Conservation (phyloP, 768 basidiomycete genomes). For the Boletus vinaceobasis region DNA sequence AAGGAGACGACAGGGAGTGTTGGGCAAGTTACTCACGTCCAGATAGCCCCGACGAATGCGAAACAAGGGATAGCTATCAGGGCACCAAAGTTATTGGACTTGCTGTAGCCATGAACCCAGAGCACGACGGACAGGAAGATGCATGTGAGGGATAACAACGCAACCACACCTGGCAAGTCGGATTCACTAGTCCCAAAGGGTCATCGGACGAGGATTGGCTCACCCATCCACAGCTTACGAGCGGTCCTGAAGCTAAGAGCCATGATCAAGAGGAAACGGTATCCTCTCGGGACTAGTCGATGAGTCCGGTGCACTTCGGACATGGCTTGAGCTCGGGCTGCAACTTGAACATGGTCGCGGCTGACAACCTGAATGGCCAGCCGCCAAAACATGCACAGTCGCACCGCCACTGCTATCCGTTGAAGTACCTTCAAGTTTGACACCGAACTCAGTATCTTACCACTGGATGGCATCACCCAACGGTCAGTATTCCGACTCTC, state of each 20-base stretch:
- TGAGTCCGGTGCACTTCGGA: background rate
- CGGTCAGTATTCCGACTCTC: conserved; percentile 1
- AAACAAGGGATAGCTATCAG: conserved; percentile 36
- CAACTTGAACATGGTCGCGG: background rate
- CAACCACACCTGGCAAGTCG: conserved; percentile 31
- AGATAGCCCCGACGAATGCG: conserved; percentile 15
- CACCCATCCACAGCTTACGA: conserved; percentile 40
- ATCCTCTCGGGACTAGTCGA: background rate
- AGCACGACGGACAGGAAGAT: conserved; percentile 37
- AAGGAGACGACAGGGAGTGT: background rate
- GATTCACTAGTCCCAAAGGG: background rate
- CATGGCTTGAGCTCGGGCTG: conserved; percentile 1
- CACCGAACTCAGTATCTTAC: background rate
- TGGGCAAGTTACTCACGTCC: conserved; percentile 29
- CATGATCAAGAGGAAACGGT: conserved; percentile 24
- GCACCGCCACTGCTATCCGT: conserved; percentile 12
- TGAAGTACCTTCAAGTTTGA: no score
- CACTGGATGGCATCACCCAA: conserved; percentile 9
- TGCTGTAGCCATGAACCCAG: conserved; percentile 32
- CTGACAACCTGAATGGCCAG: conserved; percentile 3
- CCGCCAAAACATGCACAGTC: background rate
- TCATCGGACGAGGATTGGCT: background rate
- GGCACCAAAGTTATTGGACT: conserved; percentile 38
- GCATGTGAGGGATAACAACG: conserved; percentile 33
- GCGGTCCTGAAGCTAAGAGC: conserved; percentile 44